These are phyloP conservation scores for Jacaranda copaia DNA, from an alignment of 257 asterid genomes.

Conservation along the genomic window DNA sequence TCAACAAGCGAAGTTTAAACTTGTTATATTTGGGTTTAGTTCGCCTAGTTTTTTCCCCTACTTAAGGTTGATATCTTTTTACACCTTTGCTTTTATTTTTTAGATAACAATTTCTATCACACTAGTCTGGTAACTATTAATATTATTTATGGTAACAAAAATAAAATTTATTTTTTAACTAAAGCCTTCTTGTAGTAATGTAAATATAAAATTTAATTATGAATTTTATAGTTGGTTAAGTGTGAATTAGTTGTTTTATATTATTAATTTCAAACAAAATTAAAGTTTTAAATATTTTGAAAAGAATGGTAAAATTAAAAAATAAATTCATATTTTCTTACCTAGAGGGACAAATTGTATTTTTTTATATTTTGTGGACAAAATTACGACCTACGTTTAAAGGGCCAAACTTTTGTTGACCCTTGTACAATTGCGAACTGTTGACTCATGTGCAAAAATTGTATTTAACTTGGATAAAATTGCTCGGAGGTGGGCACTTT, in stretches of 20 bases:
- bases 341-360: not conserved
- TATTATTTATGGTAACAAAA: no score
- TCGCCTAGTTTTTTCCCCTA: no score
- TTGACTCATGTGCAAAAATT: not conserved
- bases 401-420: not conserved
- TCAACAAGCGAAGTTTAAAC: no score
- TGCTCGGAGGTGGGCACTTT: not conserved
- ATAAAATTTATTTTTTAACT: no score
- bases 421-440: not conserved
- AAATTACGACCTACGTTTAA: not conserved
- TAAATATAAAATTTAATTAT: not conserved
- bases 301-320: not conserved
- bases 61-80: not conserved
- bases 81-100: no score
- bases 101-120: no score
- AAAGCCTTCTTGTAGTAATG: no score
- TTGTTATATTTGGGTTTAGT: no score
- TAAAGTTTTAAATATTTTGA: not conserved
- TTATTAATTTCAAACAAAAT: not conserved
- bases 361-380: not conserved
- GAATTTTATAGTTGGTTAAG: not conserved
- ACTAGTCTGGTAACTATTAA: not conserved
- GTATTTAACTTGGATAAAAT: not conserved
- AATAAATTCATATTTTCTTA: not conserved
- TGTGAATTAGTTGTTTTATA: not conserved